phyloP scores from a whole-genome alignment of 2,329 filamentous ascomycete genomes.

The Phoma sp. region DNA sequence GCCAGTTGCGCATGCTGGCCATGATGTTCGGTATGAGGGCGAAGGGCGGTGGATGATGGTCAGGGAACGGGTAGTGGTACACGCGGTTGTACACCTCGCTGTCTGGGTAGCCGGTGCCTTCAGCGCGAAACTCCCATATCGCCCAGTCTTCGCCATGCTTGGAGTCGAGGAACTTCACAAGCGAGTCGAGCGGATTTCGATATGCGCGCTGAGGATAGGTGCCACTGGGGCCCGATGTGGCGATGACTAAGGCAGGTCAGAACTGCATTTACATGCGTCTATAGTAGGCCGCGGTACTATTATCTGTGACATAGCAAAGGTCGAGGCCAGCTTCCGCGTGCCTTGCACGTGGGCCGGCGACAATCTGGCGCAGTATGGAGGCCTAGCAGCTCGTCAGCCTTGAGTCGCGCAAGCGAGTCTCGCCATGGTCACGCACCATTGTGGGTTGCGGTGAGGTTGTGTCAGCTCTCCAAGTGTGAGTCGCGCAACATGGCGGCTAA shows the following conservation, averaged over 20 bases:
- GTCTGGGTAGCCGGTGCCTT: constrained; percentile 95
- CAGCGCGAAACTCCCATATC: constrained; percentile 97
- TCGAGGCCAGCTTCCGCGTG: constrained; percentile 90
- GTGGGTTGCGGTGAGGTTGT: not conserved
- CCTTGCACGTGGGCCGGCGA: constrained; percentile 81
- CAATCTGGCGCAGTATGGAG: constrained; percentile 80
- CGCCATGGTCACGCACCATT: constrained; percentile 1
- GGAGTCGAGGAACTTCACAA: constrained; percentile 85
- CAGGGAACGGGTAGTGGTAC: constrained; percentile 92
- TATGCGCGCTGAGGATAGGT: constrained; percentile 92
- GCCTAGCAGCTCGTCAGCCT: constrained; percentile 29
- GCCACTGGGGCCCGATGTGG: constrained; percentile 85
- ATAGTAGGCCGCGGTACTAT: constrained; percentile 59
- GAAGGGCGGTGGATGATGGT: constrained; percentile 96
- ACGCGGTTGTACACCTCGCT: constrained; percentile 84
- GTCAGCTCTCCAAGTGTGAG: constrained; percentile 4
- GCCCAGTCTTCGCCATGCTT: constrained; percentile 83
- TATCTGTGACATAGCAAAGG: constrained; percentile 91
- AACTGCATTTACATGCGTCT: constrained; percentile 20
- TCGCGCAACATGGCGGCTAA: constrained; percentile 13
- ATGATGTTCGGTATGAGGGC: constrained; percentile 85
- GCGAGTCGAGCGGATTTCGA: constrained; percentile 85
- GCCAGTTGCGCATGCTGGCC: constrained; percentile 91
- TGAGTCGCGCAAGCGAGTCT: not conserved
- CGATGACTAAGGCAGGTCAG: constrained; percentile 59